phyloP scores from a whole-genome alignment of 352 stramenopile species.

The Pythium apleroticum region DNA sequence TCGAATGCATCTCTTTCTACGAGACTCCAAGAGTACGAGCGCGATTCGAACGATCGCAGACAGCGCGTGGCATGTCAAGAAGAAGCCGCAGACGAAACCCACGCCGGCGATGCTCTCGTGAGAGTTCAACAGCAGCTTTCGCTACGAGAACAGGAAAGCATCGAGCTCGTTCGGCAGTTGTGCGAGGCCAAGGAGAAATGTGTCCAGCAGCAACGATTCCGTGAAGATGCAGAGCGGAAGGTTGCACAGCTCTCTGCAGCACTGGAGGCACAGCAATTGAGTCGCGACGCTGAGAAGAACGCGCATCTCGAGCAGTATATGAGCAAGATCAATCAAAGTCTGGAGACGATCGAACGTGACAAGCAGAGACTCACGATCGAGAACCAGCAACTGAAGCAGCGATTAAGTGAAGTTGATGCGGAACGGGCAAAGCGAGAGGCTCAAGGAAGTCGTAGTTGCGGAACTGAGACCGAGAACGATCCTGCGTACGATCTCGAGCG shows the following conservation, averaged over 20 bases:
- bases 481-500: slow-evolving; percentile 4
- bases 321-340: slow-evolving; percentile 19
- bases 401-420: slow-evolving; percentile 6
- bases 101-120: slow-evolving; percentile 6
- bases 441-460: slow-evolving; percentile 6
- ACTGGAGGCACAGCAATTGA: not conserved
- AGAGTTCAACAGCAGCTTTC: slow-evolving; percentile 27
- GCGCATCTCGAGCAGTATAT: slow-evolving; percentile 19
- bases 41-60: not conserved
- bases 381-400: slow-evolving; percentile 13
- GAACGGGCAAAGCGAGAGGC: slow-evolving; percentile 3
- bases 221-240: slow-evolving; percentile 14
- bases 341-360: slow-evolving; percentile 20
- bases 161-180: slow-evolving; percentile 44
- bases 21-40: slow-evolving; percentile 10
- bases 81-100: slow-evolving; percentile 1
- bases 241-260: not conserved
- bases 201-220: slow-evolving; percentile 6
- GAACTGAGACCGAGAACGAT: slow-evolving; percentile 18
- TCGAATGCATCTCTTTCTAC: slow-evolving; percentile 25
- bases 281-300: slow-evolving; percentile 20
- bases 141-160: slow-evolving; percentile 42
- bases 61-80: not conserved
- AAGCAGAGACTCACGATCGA: slow-evolving; percentile 11
- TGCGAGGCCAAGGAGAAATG: slow-evolving; percentile 39